Conservation (phyloP, 306 rosid species). For the Phaseolus lunatus region DNA sequence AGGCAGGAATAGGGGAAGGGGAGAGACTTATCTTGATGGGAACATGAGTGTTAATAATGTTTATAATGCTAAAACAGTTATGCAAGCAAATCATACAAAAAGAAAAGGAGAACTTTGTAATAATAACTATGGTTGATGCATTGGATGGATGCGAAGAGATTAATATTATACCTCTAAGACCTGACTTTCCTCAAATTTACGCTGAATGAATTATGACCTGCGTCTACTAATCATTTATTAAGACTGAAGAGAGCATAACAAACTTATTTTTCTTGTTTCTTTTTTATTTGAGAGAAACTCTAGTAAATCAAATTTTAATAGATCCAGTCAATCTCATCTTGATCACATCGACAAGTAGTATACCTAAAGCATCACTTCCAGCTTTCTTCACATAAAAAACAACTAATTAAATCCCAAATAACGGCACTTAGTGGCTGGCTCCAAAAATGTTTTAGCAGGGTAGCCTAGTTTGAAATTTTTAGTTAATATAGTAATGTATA, state of each 20-base stretch:
- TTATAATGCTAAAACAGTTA: neutral
- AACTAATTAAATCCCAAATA: too few relatives aligned
- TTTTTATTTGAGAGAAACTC: neutral
- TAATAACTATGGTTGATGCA: neutral
- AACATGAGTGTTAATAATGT: neutral
- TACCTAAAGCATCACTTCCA: slow-evolving; percentile 3
- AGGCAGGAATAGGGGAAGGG: neutral
- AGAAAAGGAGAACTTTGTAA: too few relatives aligned
- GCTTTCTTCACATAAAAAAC: neutral
- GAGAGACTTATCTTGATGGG: neutral
- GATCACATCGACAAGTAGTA: neutral
- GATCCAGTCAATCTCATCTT: neutral
- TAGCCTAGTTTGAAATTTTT: too few relatives aligned
- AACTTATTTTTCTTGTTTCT: neutral
- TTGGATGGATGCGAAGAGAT: too few relatives aligned
- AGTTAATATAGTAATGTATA: too few relatives aligned
- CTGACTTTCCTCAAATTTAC: neutral
- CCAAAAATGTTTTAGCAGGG: too few relatives aligned
- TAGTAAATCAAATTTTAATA: neutral
- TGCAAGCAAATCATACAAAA: too few relatives aligned
- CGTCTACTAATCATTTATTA: neutral
- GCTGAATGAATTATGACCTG: neutral
- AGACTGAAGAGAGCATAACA: slow-evolving; percentile 21
- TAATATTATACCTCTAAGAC: neutral
- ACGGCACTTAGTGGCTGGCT: neutral